phyloP scores from a whole-genome alignment of 2,329 filamentous ascomycete genomes.

The Penicillium sp. region DNA sequence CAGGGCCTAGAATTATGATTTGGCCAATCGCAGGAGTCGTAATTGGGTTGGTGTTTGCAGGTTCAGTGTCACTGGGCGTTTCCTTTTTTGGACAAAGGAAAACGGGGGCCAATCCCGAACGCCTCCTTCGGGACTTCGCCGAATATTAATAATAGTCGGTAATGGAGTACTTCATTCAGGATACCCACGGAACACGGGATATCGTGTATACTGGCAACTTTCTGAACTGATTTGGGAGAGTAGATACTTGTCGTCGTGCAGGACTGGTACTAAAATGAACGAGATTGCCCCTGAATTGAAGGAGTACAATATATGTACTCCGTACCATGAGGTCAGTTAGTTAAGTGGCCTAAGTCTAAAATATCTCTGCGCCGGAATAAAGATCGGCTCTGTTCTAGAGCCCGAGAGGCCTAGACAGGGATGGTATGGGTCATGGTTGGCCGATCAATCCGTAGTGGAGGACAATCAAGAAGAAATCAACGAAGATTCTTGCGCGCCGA shows the following conservation, averaged over 20 bases:
- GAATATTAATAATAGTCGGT: background rate
- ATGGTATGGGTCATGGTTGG: background rate
- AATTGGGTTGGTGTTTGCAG: background rate
- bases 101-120: slow-evolving; percentile 1
- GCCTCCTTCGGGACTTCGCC: slow-evolving; percentile 6
- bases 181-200: background rate
- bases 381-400: slow-evolving; percentile 6
- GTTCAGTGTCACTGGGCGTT: background rate
- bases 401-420: background rate
- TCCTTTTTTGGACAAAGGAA: background rate
- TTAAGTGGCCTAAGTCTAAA: background rate
- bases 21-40: background rate
- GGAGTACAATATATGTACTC: background rate
- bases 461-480: background rate
- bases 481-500: background rate
- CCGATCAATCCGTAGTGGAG: slow-evolving; percentile 4
- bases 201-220: background rate
- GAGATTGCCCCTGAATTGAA: background rate
- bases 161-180: background rate
- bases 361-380: background rate
- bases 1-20: slow-evolving; percentile 3
- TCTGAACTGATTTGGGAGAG: background rate
- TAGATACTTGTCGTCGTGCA: background rate
- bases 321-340: background rate
- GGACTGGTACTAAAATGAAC: background rate